These are phyloP conservation scores for Lactifluus pinguis DNA, from an alignment of 768 basidiomycete genomes.

Conservation along the genomic window DNA sequence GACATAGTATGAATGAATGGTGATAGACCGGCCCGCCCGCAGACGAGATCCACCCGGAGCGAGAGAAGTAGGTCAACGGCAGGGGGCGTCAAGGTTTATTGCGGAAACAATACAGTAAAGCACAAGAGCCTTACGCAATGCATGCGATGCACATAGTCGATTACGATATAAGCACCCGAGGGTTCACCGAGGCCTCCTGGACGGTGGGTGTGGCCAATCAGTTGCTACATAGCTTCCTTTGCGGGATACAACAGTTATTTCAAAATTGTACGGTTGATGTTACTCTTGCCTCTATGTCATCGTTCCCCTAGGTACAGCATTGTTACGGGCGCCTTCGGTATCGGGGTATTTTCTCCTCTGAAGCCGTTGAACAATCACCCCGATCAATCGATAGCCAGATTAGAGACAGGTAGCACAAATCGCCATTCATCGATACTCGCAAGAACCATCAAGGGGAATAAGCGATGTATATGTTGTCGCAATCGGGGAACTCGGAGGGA, in stretches of 20 bases:
- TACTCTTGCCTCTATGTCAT: neutral
- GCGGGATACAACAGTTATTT: neutral
- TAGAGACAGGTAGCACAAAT: conserved; percentile 31
- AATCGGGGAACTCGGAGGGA: conserved; percentile 43
- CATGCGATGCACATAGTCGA: neutral
- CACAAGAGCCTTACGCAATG: conserved; percentile 3
- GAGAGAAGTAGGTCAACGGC: neutral
- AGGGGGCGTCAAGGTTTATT: neutral
- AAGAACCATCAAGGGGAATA: conserved; percentile 43
- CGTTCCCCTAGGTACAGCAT: neutral
- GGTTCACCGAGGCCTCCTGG: neutral
- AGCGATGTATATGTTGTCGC: conserved; percentile 37
- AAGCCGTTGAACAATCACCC: neutral
- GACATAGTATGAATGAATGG: neutral
- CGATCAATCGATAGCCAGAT: neutral
- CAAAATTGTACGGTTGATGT: neutral
- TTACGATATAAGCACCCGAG: neutral
- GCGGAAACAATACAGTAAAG: neutral
- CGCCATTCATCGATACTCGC: conserved; percentile 40
- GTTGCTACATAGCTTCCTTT: conserved; percentile 1
- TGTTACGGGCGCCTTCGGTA: neutral
- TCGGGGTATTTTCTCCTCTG: neutral
- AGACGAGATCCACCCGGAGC: neutral
- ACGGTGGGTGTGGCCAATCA: neutral
- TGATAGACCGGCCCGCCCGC: neutral